Evolutionary conservation across 2,329 filamentous ascomycete genomes (phyloP).

Genomic region (Peltaster fructicola): DNA sequence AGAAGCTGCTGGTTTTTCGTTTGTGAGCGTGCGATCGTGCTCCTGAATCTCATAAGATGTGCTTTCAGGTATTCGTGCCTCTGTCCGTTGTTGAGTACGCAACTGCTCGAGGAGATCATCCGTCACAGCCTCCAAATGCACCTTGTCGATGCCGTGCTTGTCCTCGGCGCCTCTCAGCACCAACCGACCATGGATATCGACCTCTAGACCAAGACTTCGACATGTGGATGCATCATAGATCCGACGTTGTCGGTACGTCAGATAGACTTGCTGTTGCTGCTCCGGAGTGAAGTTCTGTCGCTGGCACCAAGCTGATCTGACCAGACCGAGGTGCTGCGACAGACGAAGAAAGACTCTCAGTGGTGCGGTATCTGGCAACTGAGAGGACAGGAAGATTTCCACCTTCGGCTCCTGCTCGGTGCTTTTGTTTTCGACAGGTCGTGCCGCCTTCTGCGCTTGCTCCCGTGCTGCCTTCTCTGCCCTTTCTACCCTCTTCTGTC

Average conservation of each 20-base stretch:
- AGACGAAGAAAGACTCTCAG: slow-evolving; percentile 49
- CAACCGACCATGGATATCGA: slow-evolving; percentile 24
- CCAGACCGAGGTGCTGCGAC: slow-evolving; percentile 47
- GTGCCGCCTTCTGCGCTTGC: slow-evolving; percentile 4
- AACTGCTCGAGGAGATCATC: slow-evolving; percentile 40
- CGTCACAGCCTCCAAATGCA: slow-evolving; percentile 68
- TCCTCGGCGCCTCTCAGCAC: slow-evolving; percentile 28
- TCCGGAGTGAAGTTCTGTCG: slow-evolving; percentile 38
- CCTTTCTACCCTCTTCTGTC: too few species aligned
- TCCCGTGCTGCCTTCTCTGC: slow-evolving; percentile 19
- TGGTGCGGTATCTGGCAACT: slow-evolving; percentile 41
- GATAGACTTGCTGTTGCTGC: slow-evolving; percentile 40
- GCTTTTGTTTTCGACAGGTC: too few species aligned
- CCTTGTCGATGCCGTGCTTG: slow-evolving; percentile 33
- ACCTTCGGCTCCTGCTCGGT: slow-evolving; percentile 34
- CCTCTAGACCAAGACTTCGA: slow-evolving; percentile 44
- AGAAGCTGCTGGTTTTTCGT: slow-evolving; percentile 19
- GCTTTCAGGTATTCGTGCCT: too few species aligned
- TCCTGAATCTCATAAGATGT: slow-evolving; percentile 2
- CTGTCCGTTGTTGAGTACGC: slow-evolving; percentile 28
- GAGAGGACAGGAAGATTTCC: slow-evolving; percentile 50
- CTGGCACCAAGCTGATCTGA: slow-evolving; percentile 52
- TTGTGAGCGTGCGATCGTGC: too few species aligned
- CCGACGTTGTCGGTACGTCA: slow-evolving; percentile 60
- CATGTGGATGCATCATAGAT: slow-evolving; percentile 65